Conservation (phyloP, 1,284 basidiomycete species). For the Veloporphyrellus conicus region DNA sequence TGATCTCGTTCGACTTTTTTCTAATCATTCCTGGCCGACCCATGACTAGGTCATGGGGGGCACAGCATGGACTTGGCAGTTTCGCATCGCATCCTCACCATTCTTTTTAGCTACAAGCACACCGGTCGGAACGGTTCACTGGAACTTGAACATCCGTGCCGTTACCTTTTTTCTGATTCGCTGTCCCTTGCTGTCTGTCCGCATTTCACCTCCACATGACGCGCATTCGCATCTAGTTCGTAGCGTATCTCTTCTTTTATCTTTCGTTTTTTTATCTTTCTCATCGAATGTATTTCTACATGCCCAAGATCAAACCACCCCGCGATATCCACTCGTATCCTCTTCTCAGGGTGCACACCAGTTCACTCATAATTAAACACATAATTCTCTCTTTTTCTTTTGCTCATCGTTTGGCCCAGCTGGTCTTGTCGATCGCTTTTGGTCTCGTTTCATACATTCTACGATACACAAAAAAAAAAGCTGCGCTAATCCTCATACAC, state of each 20-base stretch:
- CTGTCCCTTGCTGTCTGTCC: conserved; percentile 19
- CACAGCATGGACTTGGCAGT: conserved; percentile 23
- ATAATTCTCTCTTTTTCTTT: conserved; percentile 6
- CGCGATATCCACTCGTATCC: conserved; percentile 14
- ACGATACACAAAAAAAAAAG: no score
- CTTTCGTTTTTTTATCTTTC: conserved; percentile 1
- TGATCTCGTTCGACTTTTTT: conserved; percentile 9
- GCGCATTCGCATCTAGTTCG: conserved; percentile 17
- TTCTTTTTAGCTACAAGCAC: conserved; percentile 9
- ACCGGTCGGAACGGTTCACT: conserved; percentile 22
- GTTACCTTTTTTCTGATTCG: conserved; percentile 15
- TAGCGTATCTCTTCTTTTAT: conserved; percentile 15
- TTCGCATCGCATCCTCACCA: conserved; percentile 17
- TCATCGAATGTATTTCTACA: conserved; percentile 25
- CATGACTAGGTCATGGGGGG: conserved; percentile 9
- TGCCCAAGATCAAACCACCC: conserved; percentile 4
- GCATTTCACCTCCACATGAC: conserved; percentile 2
- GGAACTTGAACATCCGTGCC: conserved; percentile 27
- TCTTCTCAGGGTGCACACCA: conserved; percentile 13
- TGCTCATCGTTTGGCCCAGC: no score
- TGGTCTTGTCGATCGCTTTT: no score
- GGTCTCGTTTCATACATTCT: no score
- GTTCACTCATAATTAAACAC: conserved; percentile 17
- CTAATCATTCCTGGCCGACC: conserved; percentile 13
- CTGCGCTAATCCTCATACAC: no score